phyloP scores from a whole-genome alignment of 176 grass and related monocot species.

The Bolboschoenus planiculmis region DNA sequence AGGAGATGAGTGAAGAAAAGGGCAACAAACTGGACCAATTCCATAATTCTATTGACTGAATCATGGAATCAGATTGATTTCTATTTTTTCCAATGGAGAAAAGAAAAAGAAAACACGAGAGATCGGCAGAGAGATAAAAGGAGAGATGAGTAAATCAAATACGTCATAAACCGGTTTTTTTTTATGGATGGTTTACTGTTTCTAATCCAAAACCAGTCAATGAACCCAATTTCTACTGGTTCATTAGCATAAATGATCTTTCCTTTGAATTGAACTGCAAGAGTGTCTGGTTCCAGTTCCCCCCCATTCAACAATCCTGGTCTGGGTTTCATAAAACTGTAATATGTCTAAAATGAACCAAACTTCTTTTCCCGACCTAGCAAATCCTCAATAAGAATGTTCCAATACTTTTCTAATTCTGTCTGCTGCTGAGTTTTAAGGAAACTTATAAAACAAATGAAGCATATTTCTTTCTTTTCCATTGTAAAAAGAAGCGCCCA shows the following conservation, averaged over 20 bases:
- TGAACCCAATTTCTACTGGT: background rate
- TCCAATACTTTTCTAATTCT: background rate
- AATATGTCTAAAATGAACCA: background rate
- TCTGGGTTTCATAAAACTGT: background rate
- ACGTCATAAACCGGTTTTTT: background rate
- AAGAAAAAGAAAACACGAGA: background rate
- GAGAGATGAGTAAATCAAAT: background rate
- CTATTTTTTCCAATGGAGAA: background rate
- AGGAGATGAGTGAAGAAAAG: too few relatives aligned
- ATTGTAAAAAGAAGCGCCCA: background rate
- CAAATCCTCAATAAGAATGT: background rate
- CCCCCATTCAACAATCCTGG: background rate
- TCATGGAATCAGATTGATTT: background rate
- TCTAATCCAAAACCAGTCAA: background rate
- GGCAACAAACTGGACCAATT: too few relatives aligned
- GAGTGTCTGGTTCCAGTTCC: background rate
- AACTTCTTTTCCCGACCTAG: background rate
- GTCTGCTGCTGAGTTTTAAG: background rate
- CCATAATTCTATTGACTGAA: too few relatives aligned
- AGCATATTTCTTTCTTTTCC: slow-evolving; percentile 1
- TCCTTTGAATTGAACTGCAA: background rate
- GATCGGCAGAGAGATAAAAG: background rate
- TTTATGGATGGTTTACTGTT: background rate
- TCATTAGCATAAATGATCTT: background rate
- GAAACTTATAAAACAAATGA: background rate